These are phyloP conservation scores for Crucibulum laeve DNA, from an alignment of 768 basidiomycete genomes.

Conservation along the genomic window DNA sequence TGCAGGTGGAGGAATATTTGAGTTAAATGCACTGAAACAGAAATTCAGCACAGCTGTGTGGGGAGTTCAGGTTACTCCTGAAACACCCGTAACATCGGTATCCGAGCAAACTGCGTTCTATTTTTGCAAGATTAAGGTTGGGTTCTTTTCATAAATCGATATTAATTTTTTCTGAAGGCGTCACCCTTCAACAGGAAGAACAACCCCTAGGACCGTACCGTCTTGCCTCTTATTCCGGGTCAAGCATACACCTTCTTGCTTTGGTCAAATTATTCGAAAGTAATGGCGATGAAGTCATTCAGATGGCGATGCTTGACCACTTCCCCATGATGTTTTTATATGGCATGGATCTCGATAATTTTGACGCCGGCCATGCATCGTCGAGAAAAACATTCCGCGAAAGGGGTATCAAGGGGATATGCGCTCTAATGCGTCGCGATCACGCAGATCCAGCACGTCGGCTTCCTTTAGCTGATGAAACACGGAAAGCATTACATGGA, in stretches of 20 bases:
- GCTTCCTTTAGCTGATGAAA: not conserved
- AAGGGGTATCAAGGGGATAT: not conserved
- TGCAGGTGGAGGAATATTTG: not conserved
- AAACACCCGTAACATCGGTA: slow-evolving; percentile 8
- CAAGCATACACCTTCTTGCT: slow-evolving; percentile 4
- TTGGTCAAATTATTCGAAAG: slow-evolving; percentile 7
- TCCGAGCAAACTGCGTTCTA: slow-evolving; percentile 7
- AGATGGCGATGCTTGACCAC: slow-evolving; percentile 11
- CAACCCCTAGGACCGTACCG: slow-evolving; percentile 10
- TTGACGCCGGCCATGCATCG: not conserved
- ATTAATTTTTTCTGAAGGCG: not conserved
- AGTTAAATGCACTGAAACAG: not conserved
- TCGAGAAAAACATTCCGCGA: not conserved
- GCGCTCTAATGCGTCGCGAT: not conserved
- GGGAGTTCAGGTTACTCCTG: slow-evolving; percentile 10
- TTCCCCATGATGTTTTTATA: slow-evolving; percentile 4
- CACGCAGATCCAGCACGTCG: not conserved
- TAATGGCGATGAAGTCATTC: slow-evolving; percentile 10
- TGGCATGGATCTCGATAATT: not conserved
- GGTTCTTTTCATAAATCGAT: not conserved
- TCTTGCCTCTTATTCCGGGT: slow-evolving; percentile 7
- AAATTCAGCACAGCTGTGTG: slow-evolving; percentile 10
- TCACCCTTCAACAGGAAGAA: slow-evolving; percentile 3
- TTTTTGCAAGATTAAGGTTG: not conserved
- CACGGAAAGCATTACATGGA: not conserved